These are phyloP conservation scores for Cyberlindnera japonica DNA, from an alignment of 805 yeast species.

Conservation along the genomic window DNA sequence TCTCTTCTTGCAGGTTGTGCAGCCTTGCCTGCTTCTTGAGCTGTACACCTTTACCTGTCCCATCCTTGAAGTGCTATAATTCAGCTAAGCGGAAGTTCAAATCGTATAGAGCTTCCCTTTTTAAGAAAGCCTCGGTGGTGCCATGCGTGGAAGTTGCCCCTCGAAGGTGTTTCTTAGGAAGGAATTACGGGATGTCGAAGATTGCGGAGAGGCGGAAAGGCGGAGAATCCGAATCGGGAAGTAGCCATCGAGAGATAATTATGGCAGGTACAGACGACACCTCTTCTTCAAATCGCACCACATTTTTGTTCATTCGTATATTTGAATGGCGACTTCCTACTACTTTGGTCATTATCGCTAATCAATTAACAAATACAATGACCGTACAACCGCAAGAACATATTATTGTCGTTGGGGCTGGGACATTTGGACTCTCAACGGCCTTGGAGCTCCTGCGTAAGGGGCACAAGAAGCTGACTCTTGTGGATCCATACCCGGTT, in stretches of 20 bases:
- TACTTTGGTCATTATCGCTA: neutral
- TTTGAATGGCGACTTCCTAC: neutral
- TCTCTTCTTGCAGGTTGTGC: slow-evolving; percentile 46
- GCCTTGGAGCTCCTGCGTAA: slow-evolving; percentile 32
- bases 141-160: too few relatives aligned
- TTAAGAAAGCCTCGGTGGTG: too few relatives aligned
- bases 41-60: slow-evolving; percentile 24
- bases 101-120: too few relatives aligned
- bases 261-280: neutral
- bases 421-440: slow-evolving; percentile 13
- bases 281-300: neutral
- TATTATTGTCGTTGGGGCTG: neutral
- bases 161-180: too few relatives aligned
- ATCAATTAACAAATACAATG: too few relatives aligned
- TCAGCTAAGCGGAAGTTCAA: too few relatives aligned
- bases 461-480: slow-evolving; percentile 30
- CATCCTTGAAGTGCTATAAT: too few relatives aligned
- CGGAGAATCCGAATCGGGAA: neutral
- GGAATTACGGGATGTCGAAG: too few relatives aligned
- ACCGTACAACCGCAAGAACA: neutral
- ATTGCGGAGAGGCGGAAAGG: neutral
- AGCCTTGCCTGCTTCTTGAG: slow-evolving; percentile 40
- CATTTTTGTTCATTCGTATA: neutral
- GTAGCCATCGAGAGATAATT: neutral
- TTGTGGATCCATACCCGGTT: slow-evolving; percentile 30